Conservation (phyloP, 805 yeast species). For the Suhomyces vadensis region DNA sequence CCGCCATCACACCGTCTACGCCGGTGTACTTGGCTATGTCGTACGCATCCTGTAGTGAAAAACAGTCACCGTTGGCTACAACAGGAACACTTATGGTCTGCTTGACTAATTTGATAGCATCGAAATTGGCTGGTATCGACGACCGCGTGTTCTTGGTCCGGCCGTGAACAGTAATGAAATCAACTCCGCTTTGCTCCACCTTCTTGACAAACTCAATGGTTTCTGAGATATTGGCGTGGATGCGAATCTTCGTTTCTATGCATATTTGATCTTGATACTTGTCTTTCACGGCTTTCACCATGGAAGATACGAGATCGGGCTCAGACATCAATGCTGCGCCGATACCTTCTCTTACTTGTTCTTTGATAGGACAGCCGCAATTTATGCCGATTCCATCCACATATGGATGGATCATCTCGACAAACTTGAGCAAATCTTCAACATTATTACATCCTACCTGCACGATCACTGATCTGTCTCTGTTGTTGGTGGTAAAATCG, state of each 20-base stretch:
- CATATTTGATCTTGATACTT: slow-evolving; percentile 72
- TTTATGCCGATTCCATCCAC: slow-evolving; percentile 93
- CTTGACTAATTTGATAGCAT: slow-evolving; percentile 71
- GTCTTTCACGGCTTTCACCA: slow-evolving; percentile 82
- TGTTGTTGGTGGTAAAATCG: slow-evolving; percentile 79
- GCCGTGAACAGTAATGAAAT: slow-evolving; percentile 93
- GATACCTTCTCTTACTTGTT: slow-evolving; percentile 92
- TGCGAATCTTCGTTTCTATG: slow-evolving; percentile 88
- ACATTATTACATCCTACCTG: slow-evolving; percentile 91
- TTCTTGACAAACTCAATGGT: slow-evolving; percentile 70
- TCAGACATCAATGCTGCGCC: slow-evolving; percentile 94
- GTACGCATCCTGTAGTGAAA: slow-evolving; percentile 61
- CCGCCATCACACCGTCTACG: slow-evolving; percentile 95
- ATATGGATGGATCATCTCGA: slow-evolving; percentile 84
- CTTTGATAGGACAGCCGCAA: slow-evolving; percentile 97
- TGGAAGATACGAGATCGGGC: slow-evolving; percentile 73
- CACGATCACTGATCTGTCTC: slow-evolving; percentile 73
- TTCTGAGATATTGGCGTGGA: slow-evolving; percentile 72
- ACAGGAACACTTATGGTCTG: slow-evolving; percentile 67
- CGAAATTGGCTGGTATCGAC: slow-evolving; percentile 77
- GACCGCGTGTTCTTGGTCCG: slow-evolving; percentile 84
- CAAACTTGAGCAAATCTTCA: slow-evolving; percentile 76
- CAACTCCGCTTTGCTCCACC: slow-evolving; percentile 87
- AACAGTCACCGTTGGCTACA: slow-evolving; percentile 98
- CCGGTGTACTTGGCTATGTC: slow-evolving; percentile 65